These are phyloP conservation scores for Stereocaulon alpinum DNA, from an alignment of 495 filamentous ascomycete genomes.

Conservation along the genomic window DNA sequence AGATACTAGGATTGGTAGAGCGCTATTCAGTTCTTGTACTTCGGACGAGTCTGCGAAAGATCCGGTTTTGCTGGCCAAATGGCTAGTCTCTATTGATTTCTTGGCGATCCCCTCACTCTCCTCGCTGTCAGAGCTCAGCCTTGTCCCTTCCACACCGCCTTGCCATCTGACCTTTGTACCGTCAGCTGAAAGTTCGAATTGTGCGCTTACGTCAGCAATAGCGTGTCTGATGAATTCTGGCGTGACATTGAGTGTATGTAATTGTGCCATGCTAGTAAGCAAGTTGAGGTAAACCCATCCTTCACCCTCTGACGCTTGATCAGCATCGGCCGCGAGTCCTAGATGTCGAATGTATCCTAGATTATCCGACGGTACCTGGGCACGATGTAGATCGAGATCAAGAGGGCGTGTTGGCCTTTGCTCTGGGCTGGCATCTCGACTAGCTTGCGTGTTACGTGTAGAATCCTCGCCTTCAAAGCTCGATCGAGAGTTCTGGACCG, in stretches of 20 bases:
- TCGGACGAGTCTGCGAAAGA: conserved; percentile 3
- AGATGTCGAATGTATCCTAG: conserved; percentile 66
- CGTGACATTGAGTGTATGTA: conserved; percentile 47
- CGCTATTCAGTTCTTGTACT: neutral
- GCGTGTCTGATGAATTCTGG: conserved; percentile 60
- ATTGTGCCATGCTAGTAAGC: conserved; percentile 67
- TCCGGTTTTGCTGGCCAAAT: conserved; percentile 8
- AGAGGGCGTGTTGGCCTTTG: conserved; percentile 63
- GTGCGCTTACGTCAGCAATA: conserved; percentile 51
- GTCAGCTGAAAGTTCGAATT: conserved; percentile 62
- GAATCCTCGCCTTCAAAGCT: conserved; percentile 23
- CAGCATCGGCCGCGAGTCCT: conserved; percentile 41
- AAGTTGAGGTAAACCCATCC: conserved; percentile 80
- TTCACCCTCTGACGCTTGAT: conserved; percentile 28
- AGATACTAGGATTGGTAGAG: neutral
- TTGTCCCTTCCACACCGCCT: conserved; percentile 50
- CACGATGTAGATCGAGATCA: conserved; percentile 59
- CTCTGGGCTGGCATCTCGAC: conserved; percentile 30
- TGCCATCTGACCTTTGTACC: conserved; percentile 67
- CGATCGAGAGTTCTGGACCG: conserved; percentile 5
- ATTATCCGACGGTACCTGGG: conserved; percentile 59
- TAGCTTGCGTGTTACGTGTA: conserved; percentile 12
- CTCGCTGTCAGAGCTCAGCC: conserved; percentile 45
- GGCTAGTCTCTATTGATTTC: conserved; percentile 2
- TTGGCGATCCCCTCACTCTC: conserved; percentile 29